A percentile compares a stretch with the other conserved stretches of the same genome.
phyloP scores from a whole-genome alignment of 2,329 filamentous ascomycete genomes.

The Aspergillus spinulosporus region DNA sequence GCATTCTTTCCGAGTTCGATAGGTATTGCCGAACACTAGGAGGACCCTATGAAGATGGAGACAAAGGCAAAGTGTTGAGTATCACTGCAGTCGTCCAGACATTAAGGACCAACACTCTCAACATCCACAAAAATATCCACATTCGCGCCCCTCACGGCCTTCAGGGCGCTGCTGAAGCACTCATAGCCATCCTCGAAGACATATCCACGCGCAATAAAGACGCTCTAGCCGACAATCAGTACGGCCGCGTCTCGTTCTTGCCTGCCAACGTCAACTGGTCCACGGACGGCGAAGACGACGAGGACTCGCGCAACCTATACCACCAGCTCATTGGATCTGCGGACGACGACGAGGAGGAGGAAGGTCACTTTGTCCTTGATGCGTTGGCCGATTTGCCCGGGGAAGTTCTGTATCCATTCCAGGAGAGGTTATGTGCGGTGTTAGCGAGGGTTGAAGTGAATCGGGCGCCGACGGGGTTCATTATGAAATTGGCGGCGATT shows the following conservation, averaged over 20 bases:
- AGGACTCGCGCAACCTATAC: slow-evolving; percentile 46
- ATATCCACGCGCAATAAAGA: slow-evolving; percentile 43
- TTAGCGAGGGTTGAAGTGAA: slow-evolving; percentile 48
- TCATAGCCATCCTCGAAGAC: slow-evolving; percentile 41
- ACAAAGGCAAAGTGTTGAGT: slow-evolving; percentile 24
- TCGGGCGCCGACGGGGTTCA: slow-evolving; percentile 38
- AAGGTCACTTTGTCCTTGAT: slow-evolving; percentile 41
- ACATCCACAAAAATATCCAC: slow-evolving; percentile 36
- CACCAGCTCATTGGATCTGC: slow-evolving; percentile 42
- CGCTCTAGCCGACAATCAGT: slow-evolving; percentile 37
- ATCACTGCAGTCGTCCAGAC: slow-evolving; percentile 35
- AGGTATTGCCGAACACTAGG: slow-evolving; percentile 37
- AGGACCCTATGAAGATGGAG: neutral
- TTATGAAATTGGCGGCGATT: slow-evolving; percentile 35
- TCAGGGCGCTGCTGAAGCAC: slow-evolving; percentile 39
- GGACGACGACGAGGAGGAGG: slow-evolving; percentile 24
- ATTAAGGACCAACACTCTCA: slow-evolving; percentile 32
- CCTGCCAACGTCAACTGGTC: neutral
- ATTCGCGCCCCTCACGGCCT: slow-evolving; percentile 38
- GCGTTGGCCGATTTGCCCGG: slow-evolving; percentile 39
- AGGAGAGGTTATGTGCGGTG: slow-evolving; percentile 31
- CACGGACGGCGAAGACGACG: slow-evolving; percentile 34
- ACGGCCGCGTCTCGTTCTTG: slow-evolving; percentile 34
- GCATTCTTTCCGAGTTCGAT: slow-evolving; percentile 42
- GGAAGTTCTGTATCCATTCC: slow-evolving; percentile 32